Conservation (phyloP, 2,329 filamentous ascomycete genomes). For the Alternaria hordeiaustralica region DNA sequence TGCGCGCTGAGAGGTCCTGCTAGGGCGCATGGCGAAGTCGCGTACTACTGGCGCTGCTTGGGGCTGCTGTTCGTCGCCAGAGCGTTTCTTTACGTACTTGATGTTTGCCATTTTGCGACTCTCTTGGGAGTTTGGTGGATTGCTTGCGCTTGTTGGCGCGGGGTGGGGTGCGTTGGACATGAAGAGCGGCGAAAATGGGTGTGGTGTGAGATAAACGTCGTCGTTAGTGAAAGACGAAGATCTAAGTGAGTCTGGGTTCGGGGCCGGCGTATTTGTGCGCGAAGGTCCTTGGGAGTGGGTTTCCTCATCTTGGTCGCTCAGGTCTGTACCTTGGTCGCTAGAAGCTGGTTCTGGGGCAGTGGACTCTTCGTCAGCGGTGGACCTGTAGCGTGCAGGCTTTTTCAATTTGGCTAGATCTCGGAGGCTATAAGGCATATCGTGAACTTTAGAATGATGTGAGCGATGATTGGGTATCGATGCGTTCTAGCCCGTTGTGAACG, state of each 20-base stretch:
- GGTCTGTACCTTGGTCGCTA: background rate
- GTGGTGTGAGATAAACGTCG: background rate
- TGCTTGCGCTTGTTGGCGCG: background rate
- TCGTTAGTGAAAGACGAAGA: background rate
- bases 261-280: background rate
- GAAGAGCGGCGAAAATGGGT: background rate
- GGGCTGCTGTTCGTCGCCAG: background rate
- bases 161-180: background rate
- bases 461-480: slow-evolving; percentile 1
- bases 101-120: slow-evolving; percentile 9
- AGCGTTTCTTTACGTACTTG: background rate
- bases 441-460: background rate
- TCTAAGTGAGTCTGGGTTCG: background rate
- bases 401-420: slow-evolving; percentile 6
- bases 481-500: background rate
- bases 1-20: background rate
- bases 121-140: background rate
- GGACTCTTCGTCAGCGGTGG: background rate
- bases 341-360: background rate
- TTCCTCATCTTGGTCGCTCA: background rate
- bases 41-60: background rate
- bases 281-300: background rate
- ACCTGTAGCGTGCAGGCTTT: background rate
- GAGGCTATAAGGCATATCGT: slow-evolving; percentile 5
- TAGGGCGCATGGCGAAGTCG: background rate